phyloP scores from a whole-genome alignment of 164 flowering plant species.

The Aristolochia fimbriata region DNA sequence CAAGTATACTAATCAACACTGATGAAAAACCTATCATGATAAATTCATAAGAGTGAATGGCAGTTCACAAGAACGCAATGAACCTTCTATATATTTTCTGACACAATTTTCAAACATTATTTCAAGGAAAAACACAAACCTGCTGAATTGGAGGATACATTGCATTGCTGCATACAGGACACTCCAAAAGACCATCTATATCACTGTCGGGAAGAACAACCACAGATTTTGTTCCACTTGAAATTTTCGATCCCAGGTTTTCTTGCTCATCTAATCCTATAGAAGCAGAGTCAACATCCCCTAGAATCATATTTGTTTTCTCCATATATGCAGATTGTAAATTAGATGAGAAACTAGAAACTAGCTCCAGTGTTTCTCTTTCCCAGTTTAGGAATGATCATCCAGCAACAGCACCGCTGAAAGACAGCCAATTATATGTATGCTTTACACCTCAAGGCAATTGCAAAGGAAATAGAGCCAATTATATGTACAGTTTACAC shows the following conservation, averaged over 20 bases:
- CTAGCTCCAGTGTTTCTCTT: slow-evolving; percentile 2
- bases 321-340: slow-evolving; percentile 12
- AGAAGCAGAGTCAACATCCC: slow-evolving; percentile 11
- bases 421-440: too few relatives aligned
- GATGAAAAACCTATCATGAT: background rate
- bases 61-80: background rate
- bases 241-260: slow-evolving; percentile 3
- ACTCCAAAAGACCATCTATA: slow-evolving; percentile 21
- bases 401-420: background rate
- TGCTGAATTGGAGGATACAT: slow-evolving; percentile 28
- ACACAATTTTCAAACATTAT: background rate
- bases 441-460: background rate
- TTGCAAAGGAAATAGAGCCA: slow-evolving; percentile 1
- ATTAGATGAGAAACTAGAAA: background rate
- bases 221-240: slow-evolving; percentile 12
- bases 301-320: slow-evolving; percentile 1
- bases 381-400: slow-evolving; percentile 8
- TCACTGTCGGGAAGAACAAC: slow-evolving; percentile 12
- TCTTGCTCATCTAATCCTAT: slow-evolving; percentile 6
- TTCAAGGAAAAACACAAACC: slow-evolving; percentile 9
- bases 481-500: background rate
- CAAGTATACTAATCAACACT: too few relatives aligned
- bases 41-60: background rate
- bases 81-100: background rate
- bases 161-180: slow-evolving; percentile 21